These are phyloP conservation scores for Butyriboletus appendiculatus DNA, from an alignment of 1,284 basidiomycete species.

Conservation along the genomic window DNA sequence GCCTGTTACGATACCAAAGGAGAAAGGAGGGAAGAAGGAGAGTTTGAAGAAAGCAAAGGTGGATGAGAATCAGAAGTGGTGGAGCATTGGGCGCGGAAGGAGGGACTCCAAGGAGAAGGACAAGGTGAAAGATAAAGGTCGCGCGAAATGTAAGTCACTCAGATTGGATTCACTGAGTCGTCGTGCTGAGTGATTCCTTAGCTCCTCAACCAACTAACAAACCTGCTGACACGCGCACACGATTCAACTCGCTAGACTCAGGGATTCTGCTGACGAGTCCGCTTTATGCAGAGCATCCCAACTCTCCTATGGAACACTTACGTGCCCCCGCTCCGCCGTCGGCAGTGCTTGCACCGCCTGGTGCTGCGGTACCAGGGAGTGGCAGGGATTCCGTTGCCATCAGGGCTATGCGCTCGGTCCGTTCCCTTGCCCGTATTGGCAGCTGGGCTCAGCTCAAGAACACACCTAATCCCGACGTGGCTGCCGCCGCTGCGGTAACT, in stretches of 20 bases:
- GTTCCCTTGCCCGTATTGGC: slow-evolving; percentile 67
- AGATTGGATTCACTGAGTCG: not conserved
- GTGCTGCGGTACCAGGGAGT: slow-evolving; percentile 7
- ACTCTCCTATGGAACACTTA: slow-evolving; percentile 10
- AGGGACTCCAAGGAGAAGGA: slow-evolving; percentile 64
- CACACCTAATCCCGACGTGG: slow-evolving; percentile 37
- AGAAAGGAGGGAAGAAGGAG: slow-evolving; percentile 34
- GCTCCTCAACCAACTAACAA: slow-evolving; percentile 46
- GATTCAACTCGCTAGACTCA: slow-evolving; percentile 69
- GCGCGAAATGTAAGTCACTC: slow-evolving; percentile 46
- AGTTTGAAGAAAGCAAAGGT: slow-evolving; percentile 40
- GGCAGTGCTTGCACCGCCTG: slow-evolving; percentile 29
- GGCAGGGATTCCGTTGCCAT: slow-evolving; percentile 63
- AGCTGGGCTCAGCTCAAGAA: slow-evolving; percentile 65
- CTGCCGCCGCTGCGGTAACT: slow-evolving; percentile 15
- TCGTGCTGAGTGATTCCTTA: slow-evolving; percentile 31
- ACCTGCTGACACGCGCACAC: slow-evolving; percentile 39
- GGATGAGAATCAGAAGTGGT: slow-evolving; percentile 72
- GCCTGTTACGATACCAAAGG: slow-evolving; percentile 28
- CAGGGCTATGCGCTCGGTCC: slow-evolving; percentile 73
- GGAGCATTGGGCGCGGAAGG: slow-evolving; percentile 71
- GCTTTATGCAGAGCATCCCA: slow-evolving; percentile 5
- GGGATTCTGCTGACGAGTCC: slow-evolving; percentile 45
- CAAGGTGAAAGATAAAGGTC: slow-evolving; percentile 40
- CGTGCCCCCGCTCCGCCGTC: slow-evolving; percentile 24